phyloP scores from a whole-genome alignment of 2,329 filamentous ascomycete species.

The Penicillium hordei region DNA sequence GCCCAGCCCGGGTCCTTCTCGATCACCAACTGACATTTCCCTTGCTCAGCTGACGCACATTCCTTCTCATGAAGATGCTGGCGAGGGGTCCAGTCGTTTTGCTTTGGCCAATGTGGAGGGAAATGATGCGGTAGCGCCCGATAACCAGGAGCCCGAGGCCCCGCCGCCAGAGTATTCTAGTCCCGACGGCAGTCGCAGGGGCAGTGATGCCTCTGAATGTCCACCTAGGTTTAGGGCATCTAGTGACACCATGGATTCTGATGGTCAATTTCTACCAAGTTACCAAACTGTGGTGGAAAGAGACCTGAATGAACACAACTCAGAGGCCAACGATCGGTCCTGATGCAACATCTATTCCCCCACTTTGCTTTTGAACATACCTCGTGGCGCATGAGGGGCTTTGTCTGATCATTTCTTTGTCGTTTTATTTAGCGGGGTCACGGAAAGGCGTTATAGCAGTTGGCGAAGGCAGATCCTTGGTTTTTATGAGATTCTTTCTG shows the following conservation, averaged over 20 bases:
- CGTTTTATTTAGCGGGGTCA: slow-evolving; percentile 24
- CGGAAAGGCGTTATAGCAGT: slow-evolving; percentile 25
- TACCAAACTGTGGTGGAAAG: slow-evolving; percentile 23
- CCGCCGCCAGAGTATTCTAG: slow-evolving; percentile 56
- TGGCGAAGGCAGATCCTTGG: slow-evolving; percentile 12
- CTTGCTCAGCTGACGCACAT: slow-evolving; percentile 79
- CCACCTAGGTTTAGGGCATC: slow-evolving; percentile 4
- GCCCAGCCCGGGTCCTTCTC: slow-evolving; percentile 81
- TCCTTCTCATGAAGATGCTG: slow-evolving; percentile 64
- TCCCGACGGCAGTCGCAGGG: slow-evolving; percentile 54
- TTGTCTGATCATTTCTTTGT: slow-evolving; percentile 16
- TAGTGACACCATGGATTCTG: not conserved
- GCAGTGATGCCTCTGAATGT: slow-evolving; percentile 53
- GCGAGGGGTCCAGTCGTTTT: slow-evolving; percentile 66
- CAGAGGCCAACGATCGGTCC: slow-evolving; percentile 2
- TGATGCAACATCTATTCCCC: slow-evolving; percentile 4
- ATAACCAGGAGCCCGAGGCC: slow-evolving; percentile 26
- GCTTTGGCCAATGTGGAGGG: slow-evolving; percentile 24
- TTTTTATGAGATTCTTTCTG: slow-evolving; percentile 6
- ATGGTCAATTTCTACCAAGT: slow-evolving; percentile 18
- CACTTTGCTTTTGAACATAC: slow-evolving; percentile 17
- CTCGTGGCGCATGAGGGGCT: not conserved
- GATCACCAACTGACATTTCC: slow-evolving; percentile 94
- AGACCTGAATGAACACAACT: slow-evolving; percentile 9
- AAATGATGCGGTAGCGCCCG: slow-evolving; percentile 9